phyloP scores from a whole-genome alignment of 805 yeast species.

The Ogataea angusta region DNA sequence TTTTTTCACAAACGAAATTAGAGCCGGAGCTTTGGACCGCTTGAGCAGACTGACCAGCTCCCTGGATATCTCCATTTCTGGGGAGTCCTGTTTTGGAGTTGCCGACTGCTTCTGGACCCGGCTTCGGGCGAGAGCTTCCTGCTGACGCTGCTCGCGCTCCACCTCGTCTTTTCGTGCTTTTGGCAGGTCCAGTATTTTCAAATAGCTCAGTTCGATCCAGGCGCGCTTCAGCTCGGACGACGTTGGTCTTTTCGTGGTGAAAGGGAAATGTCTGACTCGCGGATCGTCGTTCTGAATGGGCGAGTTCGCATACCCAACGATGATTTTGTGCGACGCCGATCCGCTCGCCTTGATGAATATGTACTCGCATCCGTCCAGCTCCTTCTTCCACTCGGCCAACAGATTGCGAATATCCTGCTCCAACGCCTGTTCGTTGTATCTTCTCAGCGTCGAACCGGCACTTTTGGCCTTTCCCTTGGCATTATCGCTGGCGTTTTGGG shows the following conservation, averaged over 20 bases:
- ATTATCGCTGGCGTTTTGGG: conserved; percentile 89
- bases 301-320: conserved; percentile 66
- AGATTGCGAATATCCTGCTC: conserved; percentile 73
- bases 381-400: conserved; percentile 59
- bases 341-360: conserved; percentile 84
- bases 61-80: conserved; percentile 46
- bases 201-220: conserved; percentile 73
- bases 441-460: conserved; percentile 87
- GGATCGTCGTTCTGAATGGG: conserved; percentile 50
- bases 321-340: conserved; percentile 54
- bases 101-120: conserved; percentile 15
- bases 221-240: conserved; percentile 74
- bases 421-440: conserved; percentile 85
- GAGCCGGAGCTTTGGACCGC: conserved; percentile 73
- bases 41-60: conserved; percentile 61
- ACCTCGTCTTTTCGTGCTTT: conserved; percentile 34
- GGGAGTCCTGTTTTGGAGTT: background rate
- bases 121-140: conserved; percentile 29
- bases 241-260: conserved; percentile 87
- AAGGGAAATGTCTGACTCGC: conserved; percentile 72
- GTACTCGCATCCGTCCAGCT: conserved; percentile 58
- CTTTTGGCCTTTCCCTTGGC: conserved; percentile 94
- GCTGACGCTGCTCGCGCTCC: conserved; percentile 30
- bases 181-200: conserved; percentile 56
- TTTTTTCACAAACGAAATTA: conserved; percentile 58